Base-by-base conservation (phyloP, 2,329 filamentous ascomycete species). In the Pyrenophora graminea region DNA sequence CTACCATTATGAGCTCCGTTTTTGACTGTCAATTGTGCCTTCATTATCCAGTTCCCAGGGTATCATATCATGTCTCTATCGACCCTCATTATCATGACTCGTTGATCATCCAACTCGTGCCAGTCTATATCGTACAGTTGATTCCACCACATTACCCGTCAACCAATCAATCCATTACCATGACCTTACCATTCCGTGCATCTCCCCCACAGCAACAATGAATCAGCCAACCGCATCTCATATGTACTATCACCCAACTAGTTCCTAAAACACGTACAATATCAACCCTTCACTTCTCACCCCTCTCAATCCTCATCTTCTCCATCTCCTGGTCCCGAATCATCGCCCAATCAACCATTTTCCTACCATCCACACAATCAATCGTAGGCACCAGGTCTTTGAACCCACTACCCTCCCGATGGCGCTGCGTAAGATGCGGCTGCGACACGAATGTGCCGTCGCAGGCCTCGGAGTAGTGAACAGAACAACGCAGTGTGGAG, bases 341-440 rank as follows among this genome's bases (percentile, higher is more conserved):
- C 44, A 9, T 40, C 12, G 13, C 15, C 68, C 67, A 70, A 42
- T 70, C 63, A 2, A 69, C 45, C 57, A 69, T 66, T 3, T 47
- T 31, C 38, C 63, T 49, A 0, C 47, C 62, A 3, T 45, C 55
- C 1, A 17, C 37, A 10, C 48, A 39, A 25, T 45, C 9, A 3
- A 65, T 36, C 32, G 57, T 27, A 1, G 68, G 64, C 19, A 61
- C 57, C 12, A 42, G 13, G 1, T 63, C 62, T n/a, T 30, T 41
- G 33, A 69, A 66, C 0, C 62, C 64, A 0, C n/a, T 19, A 0
- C 15, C 32, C 17, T 36, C 12, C 6, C 34, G 32, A 6, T 23
- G 38, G 3, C 33, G 15, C 50, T 62, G 38, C 1, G 63, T 67
- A 30, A 46, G 32, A 34, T 63, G 52, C n/a, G 33, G 25, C 2